Percentiles rank a stretch among this genome's conserved stretches.
phyloP scores from a whole-genome alignment of 2,329 filamentous ascomycete species.

The Daldinia eschscholtzii region DNA sequence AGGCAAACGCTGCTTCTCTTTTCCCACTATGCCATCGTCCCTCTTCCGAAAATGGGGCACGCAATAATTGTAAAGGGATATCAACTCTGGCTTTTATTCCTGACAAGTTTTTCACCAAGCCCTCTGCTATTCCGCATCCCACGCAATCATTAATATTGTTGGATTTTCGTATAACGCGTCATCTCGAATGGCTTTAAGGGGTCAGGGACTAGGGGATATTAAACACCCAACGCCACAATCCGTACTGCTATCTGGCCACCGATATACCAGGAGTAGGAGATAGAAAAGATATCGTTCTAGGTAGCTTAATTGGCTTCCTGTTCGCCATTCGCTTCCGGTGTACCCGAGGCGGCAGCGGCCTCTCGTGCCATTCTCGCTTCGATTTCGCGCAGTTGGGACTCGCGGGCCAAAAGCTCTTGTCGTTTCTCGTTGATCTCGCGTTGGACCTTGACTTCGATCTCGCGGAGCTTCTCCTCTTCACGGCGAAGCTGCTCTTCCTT shows the following conservation, averaged over 20 bases:
- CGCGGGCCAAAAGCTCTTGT: slow-evolving; percentile 95
- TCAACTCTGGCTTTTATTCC: slow-evolving; percentile 50
- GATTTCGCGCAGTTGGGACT: slow-evolving; percentile 98
- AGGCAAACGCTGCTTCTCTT: slow-evolving; percentile 31
- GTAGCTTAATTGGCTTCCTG: slow-evolving; percentile 62
- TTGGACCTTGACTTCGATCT: slow-evolving; percentile 99
- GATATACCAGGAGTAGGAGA: slow-evolving; percentile 47
- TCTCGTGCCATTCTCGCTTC: slow-evolving; percentile 97
- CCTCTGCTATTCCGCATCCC: slow-evolving; percentile 45
- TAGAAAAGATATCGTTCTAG: slow-evolving; percentile 47
- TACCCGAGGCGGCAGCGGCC: slow-evolving; percentile 59
- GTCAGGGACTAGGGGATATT: slow-evolving; percentile 48
- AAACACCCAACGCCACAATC: slow-evolving; percentile 52
- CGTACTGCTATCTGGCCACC: slow-evolving; percentile 46
- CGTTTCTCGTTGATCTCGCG: slow-evolving; percentile 99
- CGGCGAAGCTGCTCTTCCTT: slow-evolving; percentile 99
- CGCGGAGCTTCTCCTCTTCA: slow-evolving; percentile 99
- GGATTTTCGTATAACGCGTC: slow-evolving; percentile 48
- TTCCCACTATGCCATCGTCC: slow-evolving; percentile 36
- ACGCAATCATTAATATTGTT: slow-evolving; percentile 48
- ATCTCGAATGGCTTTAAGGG: slow-evolving; percentile 37
- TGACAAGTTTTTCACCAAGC: slow-evolving; percentile 49
- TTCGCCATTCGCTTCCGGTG: slow-evolving; percentile 67
- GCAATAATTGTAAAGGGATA: slow-evolving; percentile 48
- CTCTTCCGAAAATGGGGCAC: slow-evolving; percentile 43